These are phyloP conservation scores for Yamadazyma kanchanaburiensis DNA, from an alignment of 1,139 yeast genomes.

Conservation along the genomic window DNA sequence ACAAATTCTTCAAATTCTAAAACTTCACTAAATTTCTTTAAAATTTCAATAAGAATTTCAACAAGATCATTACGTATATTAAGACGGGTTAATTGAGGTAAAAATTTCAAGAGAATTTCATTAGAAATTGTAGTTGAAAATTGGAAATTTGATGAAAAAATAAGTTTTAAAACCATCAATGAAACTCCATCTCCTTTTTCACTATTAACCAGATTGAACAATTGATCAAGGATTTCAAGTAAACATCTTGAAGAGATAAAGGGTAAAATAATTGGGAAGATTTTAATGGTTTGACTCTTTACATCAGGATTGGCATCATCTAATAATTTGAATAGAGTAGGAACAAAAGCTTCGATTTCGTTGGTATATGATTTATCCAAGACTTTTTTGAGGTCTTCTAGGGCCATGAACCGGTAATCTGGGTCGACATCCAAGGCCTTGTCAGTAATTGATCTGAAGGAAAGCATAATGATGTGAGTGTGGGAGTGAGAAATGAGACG, in stretches of 20 bases:
- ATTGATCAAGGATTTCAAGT: conserved; percentile 19
- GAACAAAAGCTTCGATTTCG: conserved; percentile 39
- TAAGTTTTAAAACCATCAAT: conserved; percentile 62
- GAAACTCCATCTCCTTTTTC: conserved; percentile 17
- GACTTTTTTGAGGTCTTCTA: conserved; percentile 65
- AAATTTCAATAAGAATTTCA: conserved; percentile 60
- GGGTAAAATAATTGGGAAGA: conserved; percentile 44
- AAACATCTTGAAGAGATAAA: conserved; percentile 24
- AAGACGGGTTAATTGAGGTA: conserved; percentile 18
- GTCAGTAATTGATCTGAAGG: conserved; percentile 33
- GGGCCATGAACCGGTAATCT: conserved; percentile 83
- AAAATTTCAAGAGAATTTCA: conserved; percentile 18
- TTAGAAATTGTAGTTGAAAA: conserved; percentile 19
- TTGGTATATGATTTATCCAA: conserved; percentile 23
- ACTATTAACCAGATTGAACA: conserved; percentile 21
- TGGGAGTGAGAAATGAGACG: no score
- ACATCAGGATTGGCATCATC: conserved; percentile 73
- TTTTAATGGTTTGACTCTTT: conserved; percentile 69
- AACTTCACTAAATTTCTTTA: conserved; percentile 51
- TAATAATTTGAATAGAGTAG: conserved; percentile 50
- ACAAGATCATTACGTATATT: conserved; percentile 52
- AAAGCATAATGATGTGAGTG: conserved; percentile 11
- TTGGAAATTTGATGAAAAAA: conserved; percentile 38
- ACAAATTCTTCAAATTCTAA: conserved; percentile 41
- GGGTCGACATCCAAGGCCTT: conserved; percentile 70